phyloP scores from a whole-genome alignment of 371 early-diverging fungal genomes.

The Syncephalastrum sp. region DNA sequence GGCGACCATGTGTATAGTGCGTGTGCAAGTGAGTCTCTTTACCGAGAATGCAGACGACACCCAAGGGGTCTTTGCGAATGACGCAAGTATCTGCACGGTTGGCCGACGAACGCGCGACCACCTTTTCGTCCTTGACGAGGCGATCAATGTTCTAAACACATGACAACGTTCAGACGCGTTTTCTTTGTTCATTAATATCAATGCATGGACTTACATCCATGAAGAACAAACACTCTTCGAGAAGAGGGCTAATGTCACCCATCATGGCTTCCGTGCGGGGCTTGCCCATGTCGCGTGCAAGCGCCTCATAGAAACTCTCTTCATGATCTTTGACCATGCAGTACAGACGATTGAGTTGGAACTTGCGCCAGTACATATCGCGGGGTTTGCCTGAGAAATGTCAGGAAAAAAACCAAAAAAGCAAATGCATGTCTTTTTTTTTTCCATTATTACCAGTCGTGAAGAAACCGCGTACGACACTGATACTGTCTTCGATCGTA shows the following conservation, averaged over 20 bases:
- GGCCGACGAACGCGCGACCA: slow-evolving; percentile 24
- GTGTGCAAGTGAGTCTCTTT: slow-evolving; percentile 3
- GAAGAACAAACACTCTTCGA: slow-evolving; percentile 53
- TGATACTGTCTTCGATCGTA: slow-evolving; percentile 18
- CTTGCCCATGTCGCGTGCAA: slow-evolving; percentile 67
- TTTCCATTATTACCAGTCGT: slow-evolving; percentile 20
- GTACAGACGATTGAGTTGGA: slow-evolving; percentile 68
- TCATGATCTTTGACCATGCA: slow-evolving; percentile 67
- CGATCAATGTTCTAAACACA: slow-evolving; percentile 53
- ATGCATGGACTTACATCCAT: slow-evolving; percentile 18
- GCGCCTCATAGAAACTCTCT: slow-evolving; percentile 55
- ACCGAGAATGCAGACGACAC: slow-evolving; percentile 66
- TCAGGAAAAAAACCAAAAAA: slow-evolving; percentile 3
- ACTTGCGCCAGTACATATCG: slow-evolving; percentile 49
- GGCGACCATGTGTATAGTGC: not conserved
- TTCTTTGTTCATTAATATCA: not conserved
- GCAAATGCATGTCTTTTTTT: slow-evolving; percentile 22
- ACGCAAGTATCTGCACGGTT: slow-evolving; percentile 40
- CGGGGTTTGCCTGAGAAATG: slow-evolving; percentile 32
- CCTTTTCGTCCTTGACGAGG: slow-evolving; percentile 52
- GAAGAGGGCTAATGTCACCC: slow-evolving; percentile 63
- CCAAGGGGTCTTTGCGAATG: slow-evolving; percentile 74
- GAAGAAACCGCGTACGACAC: slow-evolving; percentile 15
- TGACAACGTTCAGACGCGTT: not conserved
- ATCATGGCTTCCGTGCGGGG: slow-evolving; percentile 51